A percentile compares a stretch with the other conserved stretches of the same genome.
These are phyloP conservation scores for Thalassiosira mediterranea DNA, from an alignment of 352 stramenopile genomes.

Conservation along the genomic window DNA sequence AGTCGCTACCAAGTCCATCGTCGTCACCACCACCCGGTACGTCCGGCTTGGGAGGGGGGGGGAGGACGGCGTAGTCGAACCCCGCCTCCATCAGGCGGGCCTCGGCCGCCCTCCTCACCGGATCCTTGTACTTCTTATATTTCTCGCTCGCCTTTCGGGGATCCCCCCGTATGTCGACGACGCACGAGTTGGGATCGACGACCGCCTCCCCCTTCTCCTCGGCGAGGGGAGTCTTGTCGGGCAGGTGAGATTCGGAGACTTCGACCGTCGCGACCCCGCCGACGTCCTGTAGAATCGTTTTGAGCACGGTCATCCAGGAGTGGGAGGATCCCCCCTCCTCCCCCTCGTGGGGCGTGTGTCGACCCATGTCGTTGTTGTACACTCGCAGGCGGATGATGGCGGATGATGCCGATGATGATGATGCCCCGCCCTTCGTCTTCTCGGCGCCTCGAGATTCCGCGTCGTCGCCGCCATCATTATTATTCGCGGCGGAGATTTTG, in stretches of 20 bases:
- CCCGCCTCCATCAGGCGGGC: conserved; percentile 22
- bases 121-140: conserved; percentile 9
- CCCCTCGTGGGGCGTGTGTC: too few relatives aligned
- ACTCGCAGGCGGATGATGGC: conserved; percentile 15
- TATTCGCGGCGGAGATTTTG: conserved; percentile 22
- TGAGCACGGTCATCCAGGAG: conserved; percentile 20
- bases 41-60: neutral
- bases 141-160: neutral
- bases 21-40: too few relatives aligned
- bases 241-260: conserved; percentile 17
- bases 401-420: neutral
- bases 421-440: neutral
- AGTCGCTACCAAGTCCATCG: neutral
- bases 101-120: conserved; percentile 13
- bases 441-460: conserved; percentile 1
- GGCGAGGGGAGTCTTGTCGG: conserved; percentile 2
- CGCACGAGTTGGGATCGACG: conserved; percentile 25
- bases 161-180: conserved; percentile 24
- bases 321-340: too few relatives aligned
- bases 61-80: conserved; percentile 24
- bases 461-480: neutral
- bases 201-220: neutral
- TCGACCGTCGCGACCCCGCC: conserved; percentile 10
- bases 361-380: conserved; percentile 1
- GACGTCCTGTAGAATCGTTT: conserved; percentile 31